Conservation (phyloP, 2,329 filamentous ascomycete genomes). For the Neodidymelliopsis sp. region DNA sequence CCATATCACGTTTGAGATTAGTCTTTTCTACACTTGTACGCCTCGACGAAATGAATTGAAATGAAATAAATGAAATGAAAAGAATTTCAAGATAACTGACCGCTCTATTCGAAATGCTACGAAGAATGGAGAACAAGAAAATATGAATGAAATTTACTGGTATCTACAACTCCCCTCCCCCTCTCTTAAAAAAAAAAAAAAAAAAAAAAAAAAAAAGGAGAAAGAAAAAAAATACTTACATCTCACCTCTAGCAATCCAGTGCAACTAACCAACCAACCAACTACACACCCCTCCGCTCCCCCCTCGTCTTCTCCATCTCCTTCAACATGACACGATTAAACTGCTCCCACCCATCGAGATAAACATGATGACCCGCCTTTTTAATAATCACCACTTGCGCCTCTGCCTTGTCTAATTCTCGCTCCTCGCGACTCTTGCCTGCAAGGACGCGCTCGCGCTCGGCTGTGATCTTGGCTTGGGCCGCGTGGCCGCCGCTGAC, state of each 20-base stretch:
- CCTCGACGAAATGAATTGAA: too few species aligned
- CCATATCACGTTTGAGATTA: background rate
- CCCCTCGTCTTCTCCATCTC: conserved; percentile 71
- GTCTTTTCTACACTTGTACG: too few species aligned
- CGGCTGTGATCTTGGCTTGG: conserved; percentile 77
- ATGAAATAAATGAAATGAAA: too few species aligned
- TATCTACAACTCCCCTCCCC: background rate
- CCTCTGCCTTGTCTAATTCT: conserved; percentile 76
- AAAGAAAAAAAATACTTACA: too few species aligned
- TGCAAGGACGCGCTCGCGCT: conserved; percentile 66
- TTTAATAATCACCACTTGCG: conserved; percentile 80
- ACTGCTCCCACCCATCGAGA: conserved; percentile 73
- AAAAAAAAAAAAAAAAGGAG: too few species aligned
- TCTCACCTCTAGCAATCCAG: too few species aligned
- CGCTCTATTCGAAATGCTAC: too few species aligned
- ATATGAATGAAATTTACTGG: too few species aligned
- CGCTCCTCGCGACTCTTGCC: conserved; percentile 72
- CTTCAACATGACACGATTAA: conserved; percentile 69
- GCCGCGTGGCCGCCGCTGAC: conserved; percentile 83
- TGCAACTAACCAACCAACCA: too few species aligned
- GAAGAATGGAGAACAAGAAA: too few species aligned
- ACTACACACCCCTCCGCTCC: conserved; percentile 23
- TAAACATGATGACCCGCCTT: conserved; percentile 77
- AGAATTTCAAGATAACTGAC: too few species aligned
- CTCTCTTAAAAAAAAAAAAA: too few species aligned